phyloP scores from a whole-genome alignment of 305 asterid genomes.

The Solanum chacoense region DNA sequence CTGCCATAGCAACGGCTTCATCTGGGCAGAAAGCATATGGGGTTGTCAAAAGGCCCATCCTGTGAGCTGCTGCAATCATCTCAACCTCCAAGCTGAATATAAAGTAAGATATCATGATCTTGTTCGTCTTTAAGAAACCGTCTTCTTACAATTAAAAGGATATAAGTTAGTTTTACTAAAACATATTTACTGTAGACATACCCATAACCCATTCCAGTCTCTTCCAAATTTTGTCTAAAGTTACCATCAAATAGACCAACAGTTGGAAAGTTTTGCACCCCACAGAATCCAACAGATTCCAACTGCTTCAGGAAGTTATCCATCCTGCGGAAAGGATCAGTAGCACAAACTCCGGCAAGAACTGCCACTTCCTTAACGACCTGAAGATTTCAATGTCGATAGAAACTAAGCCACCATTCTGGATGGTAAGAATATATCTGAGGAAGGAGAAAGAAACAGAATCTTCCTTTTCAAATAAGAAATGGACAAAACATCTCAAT shows the following conservation, averaged over 20 bases:
- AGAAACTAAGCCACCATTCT: not conserved
- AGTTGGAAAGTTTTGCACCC: constrained; percentile 96
- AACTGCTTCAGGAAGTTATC: constrained; percentile 84
- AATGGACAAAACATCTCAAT: not conserved
- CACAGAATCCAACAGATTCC: constrained; percentile 82
- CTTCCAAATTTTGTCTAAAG: constrained; percentile 86
- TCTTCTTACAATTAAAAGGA: not conserved
- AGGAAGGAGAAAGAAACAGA: not conserved
- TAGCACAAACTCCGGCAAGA: constrained; percentile 95
- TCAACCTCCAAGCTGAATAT: constrained; percentile 77
- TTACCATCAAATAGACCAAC: constrained; percentile 95
- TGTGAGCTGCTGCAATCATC: constrained; percentile 88
- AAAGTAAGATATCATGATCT: not conserved
- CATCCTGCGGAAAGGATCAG: constrained; percentile 93
- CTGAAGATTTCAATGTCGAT: constrained; percentile 23
- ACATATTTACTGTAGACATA: constrained; percentile 10
- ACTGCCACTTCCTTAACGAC: constrained; percentile 85
- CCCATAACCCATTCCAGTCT: constrained; percentile 98
- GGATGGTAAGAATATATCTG: not conserved
- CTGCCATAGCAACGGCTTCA: constrained; percentile 83
- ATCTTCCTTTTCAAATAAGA: not conserved
- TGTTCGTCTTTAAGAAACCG: not conserved
- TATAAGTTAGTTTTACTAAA: not conserved
- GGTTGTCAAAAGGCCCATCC: constrained; percentile 87
- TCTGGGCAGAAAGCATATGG: constrained; percentile 86